Base-by-base conservation (phyloP, 805 yeast species). In the Candida rishiriensis region DNA sequence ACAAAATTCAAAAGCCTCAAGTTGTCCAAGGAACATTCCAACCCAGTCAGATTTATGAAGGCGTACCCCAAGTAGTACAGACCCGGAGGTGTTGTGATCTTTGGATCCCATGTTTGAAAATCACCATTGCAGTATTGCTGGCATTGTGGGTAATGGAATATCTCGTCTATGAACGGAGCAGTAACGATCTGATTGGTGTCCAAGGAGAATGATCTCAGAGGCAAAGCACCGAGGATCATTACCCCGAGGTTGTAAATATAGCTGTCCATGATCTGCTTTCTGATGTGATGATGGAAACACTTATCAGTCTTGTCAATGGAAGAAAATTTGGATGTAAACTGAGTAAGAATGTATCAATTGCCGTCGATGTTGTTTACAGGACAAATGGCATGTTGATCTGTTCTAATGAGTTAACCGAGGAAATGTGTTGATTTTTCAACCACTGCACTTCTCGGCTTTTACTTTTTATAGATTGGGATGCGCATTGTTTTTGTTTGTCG, bases 41-140 rank as follows among this genome's bases (percentile, higher is more conserved):
- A 36, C 5, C 45, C 51, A 2, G 54, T 41, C 3, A 72, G 40
- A 31, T 64, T 64, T 9, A 68, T 38, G 48, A 71, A 75, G 3
- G 52, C 49, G 29, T 64, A 63, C 5, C 78, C 79, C 10, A 78
- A 50, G 6, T 63, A 44, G 59, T 93, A 91, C 14, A 91, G 68
- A 0, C 98, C 99, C 1, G 98, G 98, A 1, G 99, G 99, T 0
- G 99, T 93, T 2, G 99, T 91, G 59, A 93, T 88, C 59, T 91
- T 90, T 11, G 81, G 73, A 61, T 93, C 88, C 96, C 96, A 89
- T 1, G 67, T 55, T n/a, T 50, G 42, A 66, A 81, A 88, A 41
- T 79, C 68, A 11, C 83, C 84, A 1, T 60, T 52, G 47, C 88
- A 76, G 57, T 85, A 89, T 39, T 69, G 72, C 46, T 78, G 72